Percentiles rank a stretch among this genome's conserved stretches.
phyloP scores from a whole-genome alignment of 2,329 filamentous ascomycete species.

The Coleophoma crateriformis region DNA sequence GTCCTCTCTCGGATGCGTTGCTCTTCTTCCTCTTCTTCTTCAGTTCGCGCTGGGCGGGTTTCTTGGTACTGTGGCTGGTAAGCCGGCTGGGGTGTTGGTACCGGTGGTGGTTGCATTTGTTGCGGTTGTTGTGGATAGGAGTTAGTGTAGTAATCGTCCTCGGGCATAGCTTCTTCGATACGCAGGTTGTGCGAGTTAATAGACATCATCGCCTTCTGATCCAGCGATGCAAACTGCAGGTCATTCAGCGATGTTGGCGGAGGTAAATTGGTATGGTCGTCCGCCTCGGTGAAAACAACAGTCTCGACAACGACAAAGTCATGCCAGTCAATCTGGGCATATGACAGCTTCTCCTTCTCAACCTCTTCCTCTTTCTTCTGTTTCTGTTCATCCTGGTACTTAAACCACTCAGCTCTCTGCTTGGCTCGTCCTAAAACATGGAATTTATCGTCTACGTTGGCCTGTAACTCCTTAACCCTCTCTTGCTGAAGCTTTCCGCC shows the following conservation, averaged over 20 bases:
- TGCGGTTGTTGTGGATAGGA: constrained; percentile 34
- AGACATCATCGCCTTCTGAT: constrained; percentile 89
- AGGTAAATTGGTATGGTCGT: constrained; percentile 81
- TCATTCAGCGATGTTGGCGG: constrained; percentile 87
- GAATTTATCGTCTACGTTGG: constrained; percentile 74
- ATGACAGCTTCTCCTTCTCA: constrained; percentile 69
- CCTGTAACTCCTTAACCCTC: constrained; percentile 65
- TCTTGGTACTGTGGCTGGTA: constrained; percentile 27
- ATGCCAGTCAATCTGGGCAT: constrained; percentile 94
- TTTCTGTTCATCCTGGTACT: constrained; percentile 79
- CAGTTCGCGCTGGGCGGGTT: constrained; percentile 20
- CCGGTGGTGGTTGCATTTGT: constrained; percentile 36
- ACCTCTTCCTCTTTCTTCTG: constrained; percentile 83
- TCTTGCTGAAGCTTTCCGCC: constrained; percentile 64
- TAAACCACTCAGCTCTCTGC: constrained; percentile 81
- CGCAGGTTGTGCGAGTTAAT: constrained; percentile 70
- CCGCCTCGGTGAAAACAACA: constrained; percentile 82
- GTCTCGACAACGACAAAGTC: constrained; percentile 96
- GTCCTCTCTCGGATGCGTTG: constrained; percentile 58
- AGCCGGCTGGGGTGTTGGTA: constrained; percentile 20
- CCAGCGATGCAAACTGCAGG: constrained; percentile 87
- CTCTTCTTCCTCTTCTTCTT: constrained; percentile 57
- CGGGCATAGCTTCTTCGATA: constrained; percentile 93
- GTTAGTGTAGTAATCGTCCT: constrained; percentile 58
- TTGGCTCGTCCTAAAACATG: constrained; percentile 75